Evolutionary conservation across 2,329 filamentous ascomycete species (phyloP).

Genomic region (Colletotrichum caudatum): DNA sequence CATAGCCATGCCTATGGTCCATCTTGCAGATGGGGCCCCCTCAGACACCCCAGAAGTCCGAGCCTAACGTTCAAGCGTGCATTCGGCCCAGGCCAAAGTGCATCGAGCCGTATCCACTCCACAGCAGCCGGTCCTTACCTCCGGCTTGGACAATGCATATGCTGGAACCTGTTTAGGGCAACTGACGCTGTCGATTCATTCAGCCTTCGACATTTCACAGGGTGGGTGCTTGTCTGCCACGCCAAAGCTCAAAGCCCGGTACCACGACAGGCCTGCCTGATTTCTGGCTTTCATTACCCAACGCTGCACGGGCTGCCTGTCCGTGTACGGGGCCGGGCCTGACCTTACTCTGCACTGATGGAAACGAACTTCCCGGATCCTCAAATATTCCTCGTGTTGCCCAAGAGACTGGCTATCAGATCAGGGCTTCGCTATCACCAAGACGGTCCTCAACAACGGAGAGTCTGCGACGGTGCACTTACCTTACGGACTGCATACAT

Average conservation of each 20-base stretch:
- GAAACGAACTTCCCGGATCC: conserved; percentile 9
- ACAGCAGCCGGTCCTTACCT: conserved; percentile 31
- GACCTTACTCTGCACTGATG: conserved; percentile 23
- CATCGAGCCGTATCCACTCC: conserved; percentile 37
- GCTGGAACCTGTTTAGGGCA: conserved; percentile 40
- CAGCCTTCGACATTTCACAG: background rate
- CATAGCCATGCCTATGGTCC: conserved; percentile 24
- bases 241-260: background rate
- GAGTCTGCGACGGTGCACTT: background rate
- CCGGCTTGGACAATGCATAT: conserved; percentile 33
- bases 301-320: conserved; percentile 36
- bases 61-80: conserved; percentile 40
- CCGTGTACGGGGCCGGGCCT: conserved; percentile 10
- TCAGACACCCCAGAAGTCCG: conserved; percentile 23
- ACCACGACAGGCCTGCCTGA: conserved; percentile 29
- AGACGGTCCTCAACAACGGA: background rate
- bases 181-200: conserved; percentile 31
- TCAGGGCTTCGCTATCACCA: background rate
- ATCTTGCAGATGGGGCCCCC: conserved; percentile 33
- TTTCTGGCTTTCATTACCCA: background rate
- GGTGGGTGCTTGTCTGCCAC: background rate
- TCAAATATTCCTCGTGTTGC: background rate
- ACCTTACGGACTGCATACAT: background rate
- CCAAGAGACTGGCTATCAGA: background rate
- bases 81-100: conserved; percentile 30